Conservation (phyloP, 2,329 filamentous ascomycete species). For the Fusarium sp. region DNA sequence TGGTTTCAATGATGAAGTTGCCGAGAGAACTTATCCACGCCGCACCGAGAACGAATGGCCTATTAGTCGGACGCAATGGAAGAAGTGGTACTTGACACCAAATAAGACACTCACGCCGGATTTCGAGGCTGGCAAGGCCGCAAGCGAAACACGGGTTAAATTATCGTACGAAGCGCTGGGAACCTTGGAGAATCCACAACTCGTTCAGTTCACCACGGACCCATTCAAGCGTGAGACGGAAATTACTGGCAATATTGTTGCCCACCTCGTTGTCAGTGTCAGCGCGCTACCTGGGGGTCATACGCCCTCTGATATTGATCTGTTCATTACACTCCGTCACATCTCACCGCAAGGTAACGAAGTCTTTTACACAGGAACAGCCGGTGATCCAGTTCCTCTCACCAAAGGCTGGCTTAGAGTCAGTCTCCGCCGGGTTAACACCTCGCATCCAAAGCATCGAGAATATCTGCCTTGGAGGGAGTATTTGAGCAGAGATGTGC, state of each 20-base stretch:
- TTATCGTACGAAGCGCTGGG: background rate
- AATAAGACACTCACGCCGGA: background rate
- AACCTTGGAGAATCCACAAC: slow-evolving; percentile 43
- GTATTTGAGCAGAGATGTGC: slow-evolving; percentile 56
- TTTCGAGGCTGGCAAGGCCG: background rate
- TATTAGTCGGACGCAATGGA: slow-evolving; percentile 72
- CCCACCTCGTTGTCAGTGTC: slow-evolving; percentile 72
- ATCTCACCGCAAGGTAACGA: slow-evolving; percentile 64
- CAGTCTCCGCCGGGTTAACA: slow-evolving; percentile 64
- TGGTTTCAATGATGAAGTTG: slow-evolving; percentile 71
- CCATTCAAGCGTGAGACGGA: slow-evolving; percentile 72
- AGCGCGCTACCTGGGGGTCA: slow-evolving; percentile 57
- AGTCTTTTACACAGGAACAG: slow-evolving; percentile 72
- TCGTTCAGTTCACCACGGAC: slow-evolving; percentile 67
- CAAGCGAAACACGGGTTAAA: background rate
- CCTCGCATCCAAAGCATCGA: slow-evolving; percentile 62
- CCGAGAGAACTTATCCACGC: slow-evolving; percentile 64
- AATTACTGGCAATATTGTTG: slow-evolving; percentile 74
- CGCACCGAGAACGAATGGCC: slow-evolving; percentile 74
- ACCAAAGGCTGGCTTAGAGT: slow-evolving; percentile 72
- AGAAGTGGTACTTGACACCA: slow-evolving; percentile 67
- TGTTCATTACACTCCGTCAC: slow-evolving; percentile 72
- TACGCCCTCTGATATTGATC: slow-evolving; percentile 64
- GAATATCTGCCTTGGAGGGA: slow-evolving; percentile 61
- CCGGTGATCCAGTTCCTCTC: slow-evolving; percentile 70